These are phyloP conservation scores for Vickermania spadyakhi DNA, from an alignment of 208 protist species.

Conservation along the genomic window DNA sequence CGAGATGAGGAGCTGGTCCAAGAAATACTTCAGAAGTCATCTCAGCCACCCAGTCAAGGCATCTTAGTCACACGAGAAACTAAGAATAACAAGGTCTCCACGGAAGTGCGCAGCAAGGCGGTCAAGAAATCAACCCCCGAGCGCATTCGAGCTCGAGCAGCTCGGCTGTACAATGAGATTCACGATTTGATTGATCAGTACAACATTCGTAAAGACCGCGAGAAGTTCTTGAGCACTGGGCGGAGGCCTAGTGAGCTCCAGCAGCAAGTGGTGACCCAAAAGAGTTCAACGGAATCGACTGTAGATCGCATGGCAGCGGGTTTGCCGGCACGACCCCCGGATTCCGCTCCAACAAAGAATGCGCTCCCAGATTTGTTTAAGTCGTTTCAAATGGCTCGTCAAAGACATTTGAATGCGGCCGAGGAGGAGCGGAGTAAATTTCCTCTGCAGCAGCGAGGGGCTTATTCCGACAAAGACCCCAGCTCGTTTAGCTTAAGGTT, in stretches of 20 bases:
- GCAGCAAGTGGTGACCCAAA: background rate
- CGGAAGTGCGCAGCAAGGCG: background rate
- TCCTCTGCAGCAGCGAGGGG: conserved; percentile 12
- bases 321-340: background rate
- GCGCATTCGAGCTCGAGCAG: conserved; percentile 37
- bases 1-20: no score
- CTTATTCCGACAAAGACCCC: conserved; percentile 33
- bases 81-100: background rate
- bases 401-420: conserved; percentile 34
- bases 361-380: conserved; percentile 43
- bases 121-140: conserved; percentile 31
- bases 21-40: no score
- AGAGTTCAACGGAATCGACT: background rate
- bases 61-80: background rate
- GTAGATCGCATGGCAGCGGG: background rate
- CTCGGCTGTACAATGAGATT: conserved; percentile 45
- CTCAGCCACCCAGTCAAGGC: background rate
- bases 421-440: conserved; percentile 38
- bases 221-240: conserved; percentile 10
- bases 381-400: conserved; percentile 59
- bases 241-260: background rate
- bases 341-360: background rate
- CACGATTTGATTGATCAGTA: conserved; percentile 50
- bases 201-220: conserved; percentile 26
- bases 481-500: conserved; percentile 62